These are phyloP conservation scores for Coemansia sp. DNA, from an alignment of 192 early-diverging fungal species.

Conservation along the genomic window DNA sequence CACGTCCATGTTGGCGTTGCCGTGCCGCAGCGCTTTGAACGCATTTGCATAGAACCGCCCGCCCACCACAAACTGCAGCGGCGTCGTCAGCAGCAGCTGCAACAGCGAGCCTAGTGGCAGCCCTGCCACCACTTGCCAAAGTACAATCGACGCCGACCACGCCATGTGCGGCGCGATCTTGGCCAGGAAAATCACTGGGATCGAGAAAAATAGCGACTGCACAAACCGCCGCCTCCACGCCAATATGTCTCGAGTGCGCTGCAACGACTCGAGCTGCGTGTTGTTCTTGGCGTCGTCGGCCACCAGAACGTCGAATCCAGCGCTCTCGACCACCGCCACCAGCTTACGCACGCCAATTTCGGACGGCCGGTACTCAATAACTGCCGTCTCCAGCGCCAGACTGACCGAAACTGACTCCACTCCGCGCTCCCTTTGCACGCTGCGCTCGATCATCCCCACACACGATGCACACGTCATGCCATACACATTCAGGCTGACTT, in stretches of 20 bases:
- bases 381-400: slow-evolving; percentile 73
- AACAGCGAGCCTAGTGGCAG: slow-evolving; percentile 66
- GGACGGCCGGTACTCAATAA: slow-evolving; percentile 67
- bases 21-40: slow-evolving; percentile 76
- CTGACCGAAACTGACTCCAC: slow-evolving; percentile 70
- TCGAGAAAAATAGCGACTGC: slow-evolving; percentile 66
- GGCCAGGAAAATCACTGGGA: slow-evolving; percentile 78
- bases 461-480: slow-evolving; percentile 92
- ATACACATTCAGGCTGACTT: slow-evolving; percentile 76
- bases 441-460: slow-evolving; percentile 75
- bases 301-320: slow-evolving; percentile 79
- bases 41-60: slow-evolving; percentile 74
- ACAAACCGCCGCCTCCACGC: slow-evolving; percentile 75
- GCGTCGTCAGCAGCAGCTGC: slow-evolving; percentile 77
- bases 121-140: slow-evolving; percentile 60
- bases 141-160: slow-evolving; percentile 15
- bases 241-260: slow-evolving; percentile 80
- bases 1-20: slow-evolving; percentile 94
- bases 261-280: slow-evolving; percentile 82
- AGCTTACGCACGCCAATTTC: slow-evolving; percentile 74
- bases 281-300: slow-evolving; percentile 64
- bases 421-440: slow-evolving; percentile 29
- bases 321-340: slow-evolving; percentile 73
- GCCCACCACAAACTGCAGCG: slow-evolving; percentile 91
- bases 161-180: slow-evolving; percentile 49